phyloP scores from a whole-genome alignment of 768 basidiomycete genomes.

The Lentinula edodes region DNA sequence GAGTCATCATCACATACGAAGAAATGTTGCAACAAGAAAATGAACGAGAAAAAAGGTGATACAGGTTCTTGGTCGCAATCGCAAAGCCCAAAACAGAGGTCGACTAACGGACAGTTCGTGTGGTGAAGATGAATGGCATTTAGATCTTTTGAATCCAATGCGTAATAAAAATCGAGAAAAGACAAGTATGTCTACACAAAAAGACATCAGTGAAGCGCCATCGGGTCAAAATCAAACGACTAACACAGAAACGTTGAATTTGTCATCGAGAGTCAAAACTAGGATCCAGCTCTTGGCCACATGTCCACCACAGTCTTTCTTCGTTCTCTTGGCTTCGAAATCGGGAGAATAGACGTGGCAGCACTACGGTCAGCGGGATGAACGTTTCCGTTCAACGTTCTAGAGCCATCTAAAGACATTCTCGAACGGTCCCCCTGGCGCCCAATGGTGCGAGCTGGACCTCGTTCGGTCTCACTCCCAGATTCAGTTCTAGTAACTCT shows the following conservation, averaged over 20 bases:
- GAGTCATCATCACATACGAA: neutral
- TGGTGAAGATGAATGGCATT: neutral
- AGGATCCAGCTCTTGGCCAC: constrained; percentile 2
- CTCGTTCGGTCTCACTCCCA: constrained; percentile 44
- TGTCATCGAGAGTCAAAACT: neutral
- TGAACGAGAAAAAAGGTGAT: neutral
- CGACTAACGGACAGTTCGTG: neutral
- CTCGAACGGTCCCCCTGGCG: constrained; percentile 23
- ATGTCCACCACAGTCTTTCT: constrained; percentile 48
- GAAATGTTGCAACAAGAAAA: neutral
- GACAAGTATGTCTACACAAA: neutral
- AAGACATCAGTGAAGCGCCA: neutral
- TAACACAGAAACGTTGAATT: neutral
- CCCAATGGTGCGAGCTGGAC: constrained; percentile 31
- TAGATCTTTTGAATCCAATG: neutral
- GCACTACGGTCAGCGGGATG: constrained; percentile 38
- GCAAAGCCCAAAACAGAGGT: constrained; percentile 4
- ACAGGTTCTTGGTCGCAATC: constrained; percentile 2
- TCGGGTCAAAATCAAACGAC: neutral
- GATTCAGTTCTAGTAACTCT: constrained; percentile 25
- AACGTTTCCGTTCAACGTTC: constrained; percentile 21
- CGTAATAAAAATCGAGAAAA: constrained; percentile 3
- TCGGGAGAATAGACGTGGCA: constrained; percentile 25
- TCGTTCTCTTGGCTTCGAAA: constrained; percentile 30
- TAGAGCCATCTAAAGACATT: constrained; percentile 41